Conservation (phyloP, 805 yeast species). For the Myxozyma kluyveri region DNA sequence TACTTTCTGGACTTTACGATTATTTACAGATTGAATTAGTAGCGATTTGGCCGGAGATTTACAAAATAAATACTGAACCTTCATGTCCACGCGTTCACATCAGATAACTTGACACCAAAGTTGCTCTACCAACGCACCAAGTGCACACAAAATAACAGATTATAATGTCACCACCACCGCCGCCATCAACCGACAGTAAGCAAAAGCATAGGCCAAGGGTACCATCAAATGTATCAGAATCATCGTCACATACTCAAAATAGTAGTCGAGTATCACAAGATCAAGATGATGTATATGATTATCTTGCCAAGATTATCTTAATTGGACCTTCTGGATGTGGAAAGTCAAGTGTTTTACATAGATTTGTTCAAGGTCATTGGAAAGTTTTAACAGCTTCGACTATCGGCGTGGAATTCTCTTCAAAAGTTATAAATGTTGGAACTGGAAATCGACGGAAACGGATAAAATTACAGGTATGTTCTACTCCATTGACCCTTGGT, state of each 20-base stretch:
- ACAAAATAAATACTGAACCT: too few species aligned
- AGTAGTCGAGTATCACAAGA: conserved; percentile 14
- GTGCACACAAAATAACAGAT: neutral
- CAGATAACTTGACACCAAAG: neutral
- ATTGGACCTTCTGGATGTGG: conserved; percentile 51
- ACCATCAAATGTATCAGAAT: conserved; percentile 14
- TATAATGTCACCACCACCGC: neutral
- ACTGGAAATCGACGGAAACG: conserved; percentile 32
- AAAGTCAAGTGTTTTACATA: conserved; percentile 46
- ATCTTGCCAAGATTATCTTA: conserved; percentile 41
- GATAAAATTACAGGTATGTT: conserved; percentile 31
- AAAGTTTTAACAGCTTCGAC: conserved; percentile 39
- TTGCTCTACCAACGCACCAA: neutral
- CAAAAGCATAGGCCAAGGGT: conserved; percentile 10
- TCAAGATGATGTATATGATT: conserved; percentile 36
- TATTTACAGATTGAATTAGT: too few species aligned
- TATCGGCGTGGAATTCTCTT: conserved; percentile 43
- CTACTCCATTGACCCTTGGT: conserved; percentile 43
- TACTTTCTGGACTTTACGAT: too few species aligned
- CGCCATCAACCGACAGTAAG: too few species aligned
- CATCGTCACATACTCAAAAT: conserved; percentile 6
- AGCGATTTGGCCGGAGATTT: too few species aligned
- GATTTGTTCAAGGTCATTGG: conserved; percentile 43
- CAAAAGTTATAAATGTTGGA: conserved; percentile 40
- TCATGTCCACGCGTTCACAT: too few species aligned